Evolutionary conservation across 1,284 basidiomycete species (phyloP), one percentile per base, ranked within the genome.

Genomic region (Bondarzewia mesenterica): DNA sequence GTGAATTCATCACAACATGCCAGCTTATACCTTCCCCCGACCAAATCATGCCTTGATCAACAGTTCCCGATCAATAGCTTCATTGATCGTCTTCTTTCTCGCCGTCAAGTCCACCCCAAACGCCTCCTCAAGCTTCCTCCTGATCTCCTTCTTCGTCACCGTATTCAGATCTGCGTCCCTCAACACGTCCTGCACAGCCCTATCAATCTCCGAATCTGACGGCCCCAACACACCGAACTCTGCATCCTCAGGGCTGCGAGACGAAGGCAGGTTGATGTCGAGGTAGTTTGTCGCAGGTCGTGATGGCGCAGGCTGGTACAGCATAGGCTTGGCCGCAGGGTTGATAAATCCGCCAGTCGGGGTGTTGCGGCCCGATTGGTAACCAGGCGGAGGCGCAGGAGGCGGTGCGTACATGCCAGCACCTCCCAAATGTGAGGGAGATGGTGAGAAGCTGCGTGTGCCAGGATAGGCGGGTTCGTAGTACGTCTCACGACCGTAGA

Each of bases 101-200:
- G 76, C 53, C 8, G 78, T 75, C 50, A 89, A 65, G 60, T 88
- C 85, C 69, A 81, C 78, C 23, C 81, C 82, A 60, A 85, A 93
- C 54, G 77, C 76, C 50, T 82, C 79, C 66, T 94, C 89, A 44
- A 97, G 70, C 59, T 83, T 80, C 51, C 81, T 75, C 43, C 93
- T 78, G 48, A 97, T 85, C 56, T 85, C 85, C 56, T 92, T 82
- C 72, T 96, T 96, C 44, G 93, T 95, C 49, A 95, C 77, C 18
- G 80, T 82, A 60, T 92, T 91, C 47, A 96, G 71, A 66, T 96
- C 91, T 0, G 90, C 90, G 20, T 71, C 69, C 16, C 74, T 74
- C 49, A 95, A 71, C 37, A 94, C 75, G 26, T 80, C 74, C 50
- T 84, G 73, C 3, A 94, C 84, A 4, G 80, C 79, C 7, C 67